A percentile compares a stretch with the other conserved stretches of the same genome.
phyloP scores from a whole-genome alignment of 225 moss, liverwort and hornwort genomes.

The Lunularia cruciata region DNA sequence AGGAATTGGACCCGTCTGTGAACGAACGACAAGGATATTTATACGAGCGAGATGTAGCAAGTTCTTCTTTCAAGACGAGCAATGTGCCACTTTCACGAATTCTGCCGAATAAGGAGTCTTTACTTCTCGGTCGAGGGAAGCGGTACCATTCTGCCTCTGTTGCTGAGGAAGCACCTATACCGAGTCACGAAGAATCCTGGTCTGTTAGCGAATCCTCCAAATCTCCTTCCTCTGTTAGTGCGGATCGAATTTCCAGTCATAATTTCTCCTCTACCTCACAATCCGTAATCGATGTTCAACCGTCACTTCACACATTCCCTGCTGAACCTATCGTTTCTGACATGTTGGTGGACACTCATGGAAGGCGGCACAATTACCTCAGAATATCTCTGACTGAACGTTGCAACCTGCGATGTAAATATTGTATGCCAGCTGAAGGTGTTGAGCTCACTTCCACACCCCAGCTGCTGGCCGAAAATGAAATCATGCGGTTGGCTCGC shows the following conservation, averaged over 20 bases:
- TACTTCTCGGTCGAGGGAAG: neutral
- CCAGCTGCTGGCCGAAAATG: constrained; percentile 58
- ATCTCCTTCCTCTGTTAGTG: neutral
- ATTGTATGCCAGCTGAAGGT: constrained; percentile 98
- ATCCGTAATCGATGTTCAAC: constrained; percentile 17
- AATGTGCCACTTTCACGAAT: neutral
- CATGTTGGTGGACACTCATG: constrained; percentile 87
- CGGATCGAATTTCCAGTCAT: constrained; percentile 11
- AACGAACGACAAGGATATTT: neutral
- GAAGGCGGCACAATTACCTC: constrained; percentile 83
- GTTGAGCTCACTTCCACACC: constrained; percentile 66
- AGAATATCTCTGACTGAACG: constrained; percentile 96
- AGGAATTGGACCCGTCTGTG: neutral
- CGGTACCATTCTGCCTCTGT: constrained; percentile 12
- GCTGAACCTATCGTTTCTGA: constrained; percentile 52
- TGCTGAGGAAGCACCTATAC: constrained; percentile 5
- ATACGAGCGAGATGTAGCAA: neutral
- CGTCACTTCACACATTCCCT: neutral
- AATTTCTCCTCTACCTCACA: constrained; percentile 21
- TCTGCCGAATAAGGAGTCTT: neutral
- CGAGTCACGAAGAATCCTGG: constrained; percentile 9
- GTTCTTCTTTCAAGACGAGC: neutral
- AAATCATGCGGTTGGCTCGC: constrained; percentile 75
- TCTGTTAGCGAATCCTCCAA: constrained; percentile 28
- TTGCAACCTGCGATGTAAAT: constrained; percentile 91